Conservation (phyloP, 495 filamentous ascomycete genomes). For the Podospora didyma region DNA sequence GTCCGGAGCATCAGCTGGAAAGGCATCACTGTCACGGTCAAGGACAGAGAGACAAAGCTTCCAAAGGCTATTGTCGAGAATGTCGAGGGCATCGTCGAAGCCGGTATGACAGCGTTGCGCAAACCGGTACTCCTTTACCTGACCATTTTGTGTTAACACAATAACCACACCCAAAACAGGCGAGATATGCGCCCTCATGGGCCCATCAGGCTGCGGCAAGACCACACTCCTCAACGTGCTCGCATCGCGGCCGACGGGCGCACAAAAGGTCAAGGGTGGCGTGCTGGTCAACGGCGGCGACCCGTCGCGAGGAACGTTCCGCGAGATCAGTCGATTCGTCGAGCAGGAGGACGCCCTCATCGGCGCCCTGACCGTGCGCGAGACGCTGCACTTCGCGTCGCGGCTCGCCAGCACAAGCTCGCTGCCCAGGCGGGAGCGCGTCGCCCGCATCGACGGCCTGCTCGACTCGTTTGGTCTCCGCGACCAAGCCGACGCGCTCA, state of each 20-base stretch:
- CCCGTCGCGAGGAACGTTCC: constrained; percentile 34
- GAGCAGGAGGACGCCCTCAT: constrained; percentile 84
- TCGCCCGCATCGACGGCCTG: constrained; percentile 77
- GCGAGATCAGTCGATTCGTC: constrained; percentile 63
- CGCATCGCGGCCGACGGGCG: constrained; percentile 59
- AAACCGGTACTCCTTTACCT: too few species aligned
- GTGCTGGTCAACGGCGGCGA: constrained; percentile 55
- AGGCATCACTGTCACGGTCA: constrained; percentile 61
- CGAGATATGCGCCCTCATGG: constrained; percentile 72
- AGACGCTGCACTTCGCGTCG: constrained; percentile 75
- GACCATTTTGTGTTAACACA: too few species aligned
- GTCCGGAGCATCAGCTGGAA: constrained; percentile 55
- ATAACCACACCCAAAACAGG: constrained; percentile 43
- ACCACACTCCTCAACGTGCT: constrained; percentile 74
- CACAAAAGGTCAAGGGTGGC: constrained; percentile 43
- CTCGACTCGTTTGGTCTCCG: constrained; percentile 77
- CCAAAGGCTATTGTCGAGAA: constrained; percentile 52
- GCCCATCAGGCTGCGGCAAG: constrained; percentile 72
- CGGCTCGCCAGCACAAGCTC: constrained; percentile 56
- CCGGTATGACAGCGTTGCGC: constrained; percentile 30
- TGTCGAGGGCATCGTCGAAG: constrained; percentile 49
- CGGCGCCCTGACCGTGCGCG: constrained; percentile 69
- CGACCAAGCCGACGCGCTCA: constrained; percentile 60
- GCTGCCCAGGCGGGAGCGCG: constrained; percentile 53
- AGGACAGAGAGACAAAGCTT: constrained; percentile 60